Conservation (phyloP, 345 rosid genomes). For the Moringa oleifera region DNA sequence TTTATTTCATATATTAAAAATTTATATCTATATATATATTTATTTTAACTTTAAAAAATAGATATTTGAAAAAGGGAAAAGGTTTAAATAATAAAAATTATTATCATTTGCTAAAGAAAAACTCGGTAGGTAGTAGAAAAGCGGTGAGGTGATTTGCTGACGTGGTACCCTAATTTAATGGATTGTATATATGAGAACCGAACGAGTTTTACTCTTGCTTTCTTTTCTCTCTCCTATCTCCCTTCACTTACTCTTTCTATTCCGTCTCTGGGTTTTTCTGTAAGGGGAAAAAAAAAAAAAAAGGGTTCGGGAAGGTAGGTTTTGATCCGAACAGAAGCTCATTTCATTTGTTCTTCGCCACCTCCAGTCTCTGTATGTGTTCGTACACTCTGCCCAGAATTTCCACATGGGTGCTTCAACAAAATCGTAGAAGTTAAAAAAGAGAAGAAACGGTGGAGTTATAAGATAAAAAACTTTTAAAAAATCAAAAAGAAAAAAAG, state of each 20-base stretch:
- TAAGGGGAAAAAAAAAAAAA: neutral
- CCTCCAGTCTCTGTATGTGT: neutral
- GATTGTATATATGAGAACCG: too few species aligned
- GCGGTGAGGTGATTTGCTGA: too few species aligned
- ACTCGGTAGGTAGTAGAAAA: too few species aligned
- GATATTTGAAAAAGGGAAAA: too few species aligned
- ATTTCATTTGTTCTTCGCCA: neutral
- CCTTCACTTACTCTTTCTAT: slow-evolving; percentile 19
- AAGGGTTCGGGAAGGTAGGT: too few species aligned
- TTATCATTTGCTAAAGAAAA: too few species aligned
- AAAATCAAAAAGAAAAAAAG: neutral
- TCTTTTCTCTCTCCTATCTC: slow-evolving; percentile 1
- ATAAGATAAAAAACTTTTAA: neutral
- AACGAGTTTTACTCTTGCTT: too few species aligned
- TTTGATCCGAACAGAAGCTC: neutral
- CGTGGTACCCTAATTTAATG: too few species aligned
- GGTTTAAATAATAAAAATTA: too few species aligned
- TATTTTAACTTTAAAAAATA: too few species aligned
- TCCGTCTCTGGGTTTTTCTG: slow-evolving; percentile 13
- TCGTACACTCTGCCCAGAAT: neutral
- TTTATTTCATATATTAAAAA: too few species aligned
- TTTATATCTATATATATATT: too few species aligned
- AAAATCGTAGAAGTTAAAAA: neutral
- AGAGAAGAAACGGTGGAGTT: neutral
- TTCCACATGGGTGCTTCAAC: neutral